Conservation (phyloP, 2,329 filamentous ascomycete species). For the Aspergillus felis region DNA sequence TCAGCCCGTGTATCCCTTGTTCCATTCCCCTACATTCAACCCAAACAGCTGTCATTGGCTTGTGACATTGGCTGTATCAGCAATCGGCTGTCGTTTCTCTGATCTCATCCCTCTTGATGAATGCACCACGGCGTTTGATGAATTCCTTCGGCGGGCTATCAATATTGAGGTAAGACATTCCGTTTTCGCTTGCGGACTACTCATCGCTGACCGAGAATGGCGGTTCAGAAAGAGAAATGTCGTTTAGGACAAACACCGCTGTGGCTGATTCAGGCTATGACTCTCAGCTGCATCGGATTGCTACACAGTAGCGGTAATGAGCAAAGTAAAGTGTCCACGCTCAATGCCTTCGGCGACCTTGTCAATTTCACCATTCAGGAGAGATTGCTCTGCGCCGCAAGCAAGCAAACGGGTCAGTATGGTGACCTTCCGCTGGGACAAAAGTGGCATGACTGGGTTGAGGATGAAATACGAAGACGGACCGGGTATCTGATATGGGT, state of each 20-base stretch:
- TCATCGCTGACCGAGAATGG: constrained; percentile 1
- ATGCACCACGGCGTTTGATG: constrained; percentile 35
- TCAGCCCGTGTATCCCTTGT: constrained; percentile 38
- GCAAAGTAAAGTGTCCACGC: constrained; percentile 18
- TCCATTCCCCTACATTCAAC: constrained; percentile 38
- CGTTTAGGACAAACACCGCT: constrained; percentile 13
- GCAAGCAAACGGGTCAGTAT: constrained; percentile 4
- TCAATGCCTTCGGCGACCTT: constrained; percentile 27
- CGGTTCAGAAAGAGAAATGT: constrained; percentile 25
- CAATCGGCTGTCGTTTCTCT: constrained; percentile 39
- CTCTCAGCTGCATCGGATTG: constrained; percentile 32
- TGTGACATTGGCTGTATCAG: constrained; percentile 35
- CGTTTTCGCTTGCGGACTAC: too few species aligned
- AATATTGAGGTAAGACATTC: constrained; percentile 27
- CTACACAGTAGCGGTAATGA: constrained; percentile 24
- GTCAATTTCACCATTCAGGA: constrained; percentile 20
- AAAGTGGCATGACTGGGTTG: constrained; percentile 36
- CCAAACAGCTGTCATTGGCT: constrained; percentile 38
- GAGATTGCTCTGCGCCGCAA: constrained; percentile 18
- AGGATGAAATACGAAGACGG: constrained; percentile 35
- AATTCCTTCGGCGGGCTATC: constrained; percentile 40
- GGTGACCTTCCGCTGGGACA: constrained; percentile 10
- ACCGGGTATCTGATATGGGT: constrained; percentile 44
- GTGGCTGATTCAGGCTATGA: constrained; percentile 28
- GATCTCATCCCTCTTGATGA: constrained; percentile 23